These are phyloP conservation scores for Arthrobotrys pseudoclavata DNA, from an alignment of 2,329 filamentous ascomycete species.

Conservation along the genomic window DNA sequence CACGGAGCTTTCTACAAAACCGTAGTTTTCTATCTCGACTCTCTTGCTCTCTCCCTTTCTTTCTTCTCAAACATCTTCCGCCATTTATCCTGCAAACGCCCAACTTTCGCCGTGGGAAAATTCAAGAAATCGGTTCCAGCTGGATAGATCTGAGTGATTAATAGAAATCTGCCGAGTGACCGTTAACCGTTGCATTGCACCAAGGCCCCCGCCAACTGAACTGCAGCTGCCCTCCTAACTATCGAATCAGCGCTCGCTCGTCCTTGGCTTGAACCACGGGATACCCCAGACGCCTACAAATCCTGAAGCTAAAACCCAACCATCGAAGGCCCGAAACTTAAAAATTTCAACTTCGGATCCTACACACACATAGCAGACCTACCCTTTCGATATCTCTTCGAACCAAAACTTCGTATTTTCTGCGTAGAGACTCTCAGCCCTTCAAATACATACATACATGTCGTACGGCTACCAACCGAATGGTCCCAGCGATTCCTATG, in stretches of 20 bases:
- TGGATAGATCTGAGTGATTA: not conserved
- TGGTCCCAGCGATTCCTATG: constrained; percentile 59
- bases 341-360: constrained; percentile 10
- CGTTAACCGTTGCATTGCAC: constrained; percentile 1
- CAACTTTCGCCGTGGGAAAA: not conserved
- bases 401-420: constrained; percentile 13
- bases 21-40: not conserved
- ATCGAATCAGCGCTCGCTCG: constrained; percentile 14
- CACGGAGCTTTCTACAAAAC: constrained; percentile 34
- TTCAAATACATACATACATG: constrained; percentile 48
- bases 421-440: constrained; percentile 2
- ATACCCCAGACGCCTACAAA: constrained; percentile 31
- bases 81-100: not conserved
- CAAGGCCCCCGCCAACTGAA: constrained; percentile 36
- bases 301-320: constrained; percentile 23
- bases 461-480: constrained; percentile 59
- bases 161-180: constrained; percentile 17
- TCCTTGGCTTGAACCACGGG: constrained; percentile 32
- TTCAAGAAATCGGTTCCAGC: not conserved
- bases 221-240: constrained; percentile 35
- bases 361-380: constrained; percentile 9
- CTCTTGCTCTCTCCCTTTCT: not conserved
- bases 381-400: constrained; percentile 10
- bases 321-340: constrained; percentile 9
- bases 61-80: not conserved